These are phyloP conservation scores for Priceomyces haplophilus DNA, from an alignment of 805 yeast species.

Conservation along the genomic window DNA sequence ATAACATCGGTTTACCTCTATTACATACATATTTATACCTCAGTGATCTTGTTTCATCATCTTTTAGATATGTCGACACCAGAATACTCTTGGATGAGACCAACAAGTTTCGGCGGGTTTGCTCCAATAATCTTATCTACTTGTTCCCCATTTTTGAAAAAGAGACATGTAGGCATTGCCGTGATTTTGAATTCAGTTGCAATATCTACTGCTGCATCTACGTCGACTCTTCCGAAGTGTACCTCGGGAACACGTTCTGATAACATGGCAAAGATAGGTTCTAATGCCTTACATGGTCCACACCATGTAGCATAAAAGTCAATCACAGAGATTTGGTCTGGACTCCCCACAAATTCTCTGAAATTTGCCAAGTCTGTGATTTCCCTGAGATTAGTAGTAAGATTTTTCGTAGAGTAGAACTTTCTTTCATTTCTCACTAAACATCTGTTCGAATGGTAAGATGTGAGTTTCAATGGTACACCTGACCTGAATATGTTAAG, in stretches of 20 bases:
- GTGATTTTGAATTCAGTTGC: conserved; percentile 59
- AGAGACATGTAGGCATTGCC: conserved; percentile 75
- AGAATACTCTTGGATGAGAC: conserved; percentile 25
- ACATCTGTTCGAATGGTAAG: neutral
- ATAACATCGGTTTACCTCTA: no score
- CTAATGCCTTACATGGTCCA: conserved; percentile 44
- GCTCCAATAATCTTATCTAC: conserved; percentile 67
- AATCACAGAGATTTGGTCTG: conserved; percentile 30
- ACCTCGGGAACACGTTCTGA: conserved; percentile 44
- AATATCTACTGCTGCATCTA: conserved; percentile 58
- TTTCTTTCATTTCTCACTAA: neutral
- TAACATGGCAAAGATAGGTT: conserved; percentile 34
- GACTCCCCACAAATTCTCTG: conserved; percentile 18
- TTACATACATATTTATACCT: no score
- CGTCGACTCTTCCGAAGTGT: conserved; percentile 67
- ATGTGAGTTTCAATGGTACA: neutral
- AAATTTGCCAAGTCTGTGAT: conserved; percentile 26
- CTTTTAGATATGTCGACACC: conserved; percentile 22
- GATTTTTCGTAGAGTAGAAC: conserved; percentile 3
- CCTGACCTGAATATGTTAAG: neutral
- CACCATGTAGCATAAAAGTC: conserved; percentile 47
- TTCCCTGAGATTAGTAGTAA: conserved; percentile 23
- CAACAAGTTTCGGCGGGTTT: conserved; percentile 38
- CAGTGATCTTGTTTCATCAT: no score
- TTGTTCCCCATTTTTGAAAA: conserved; percentile 58